These are phyloP conservation scores for Steccherinum ochraceum DNA, from an alignment of 768 basidiomycete genomes.

Conservation along the genomic window DNA sequence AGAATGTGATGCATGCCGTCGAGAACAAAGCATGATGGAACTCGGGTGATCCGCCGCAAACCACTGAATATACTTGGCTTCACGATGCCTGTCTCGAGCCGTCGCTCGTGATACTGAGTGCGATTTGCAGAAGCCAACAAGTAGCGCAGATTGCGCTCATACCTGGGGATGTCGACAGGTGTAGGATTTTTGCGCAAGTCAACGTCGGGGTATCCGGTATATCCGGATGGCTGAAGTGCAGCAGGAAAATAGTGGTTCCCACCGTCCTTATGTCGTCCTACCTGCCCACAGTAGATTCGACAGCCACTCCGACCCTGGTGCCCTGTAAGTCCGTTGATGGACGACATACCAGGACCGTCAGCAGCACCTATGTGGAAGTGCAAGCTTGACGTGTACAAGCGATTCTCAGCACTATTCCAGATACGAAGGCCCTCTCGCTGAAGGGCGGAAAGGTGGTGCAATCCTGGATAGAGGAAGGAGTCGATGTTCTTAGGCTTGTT, in stretches of 20 bases:
- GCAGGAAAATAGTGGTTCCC: conserved; percentile 28
- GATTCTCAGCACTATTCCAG: conserved; percentile 18
- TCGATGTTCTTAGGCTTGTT: conserved; percentile 26
- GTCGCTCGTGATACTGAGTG: conserved; percentile 19
- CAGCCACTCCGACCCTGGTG: conserved; percentile 31
- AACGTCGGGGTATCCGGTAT: conserved; percentile 26
- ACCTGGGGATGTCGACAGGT: conserved; percentile 3
- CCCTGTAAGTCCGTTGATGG: conserved; percentile 29
- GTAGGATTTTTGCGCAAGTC: conserved; percentile 9
- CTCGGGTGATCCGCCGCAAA: conserved; percentile 15
- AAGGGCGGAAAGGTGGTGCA: conserved; percentile 24
- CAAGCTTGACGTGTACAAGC: background rate
- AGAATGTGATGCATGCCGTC: conserved; percentile 37
- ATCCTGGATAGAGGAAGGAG: conserved; percentile 24
- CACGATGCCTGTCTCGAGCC: conserved; percentile 27
- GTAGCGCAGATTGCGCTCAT: conserved; percentile 13
- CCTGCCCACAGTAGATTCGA: conserved; percentile 22
- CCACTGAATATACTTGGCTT: conserved; percentile 31
- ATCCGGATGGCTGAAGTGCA: conserved; percentile 19
- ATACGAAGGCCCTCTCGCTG: conserved; percentile 20
- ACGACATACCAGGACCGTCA: conserved; percentile 9
- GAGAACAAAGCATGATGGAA: conserved; percentile 25
- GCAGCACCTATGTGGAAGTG: conserved; percentile 7
- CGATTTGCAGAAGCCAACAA: conserved; percentile 17
- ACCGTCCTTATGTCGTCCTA: conserved; percentile 23